A percentile compares a stretch with the other conserved stretches of the same genome.
Evolutionary conservation across 2,329 filamentous ascomycete species (phyloP).

Genomic region (Peltaster fructicola): DNA sequence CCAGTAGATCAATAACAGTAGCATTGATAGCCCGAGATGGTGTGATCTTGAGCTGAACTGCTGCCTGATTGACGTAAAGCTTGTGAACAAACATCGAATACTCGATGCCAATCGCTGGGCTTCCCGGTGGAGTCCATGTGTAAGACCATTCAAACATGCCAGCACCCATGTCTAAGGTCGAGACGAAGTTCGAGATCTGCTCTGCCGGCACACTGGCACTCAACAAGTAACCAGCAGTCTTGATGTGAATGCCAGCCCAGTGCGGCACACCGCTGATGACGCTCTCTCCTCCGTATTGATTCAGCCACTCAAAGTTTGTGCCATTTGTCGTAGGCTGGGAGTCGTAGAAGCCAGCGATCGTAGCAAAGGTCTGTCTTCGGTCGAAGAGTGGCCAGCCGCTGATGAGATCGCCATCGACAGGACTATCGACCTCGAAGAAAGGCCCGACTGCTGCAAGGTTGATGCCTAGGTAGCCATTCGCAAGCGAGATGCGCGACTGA

Average conservation of each 20-base stretch:
- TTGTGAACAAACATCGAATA: slow-evolving; percentile 52
- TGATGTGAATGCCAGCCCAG: slow-evolving; percentile 43
- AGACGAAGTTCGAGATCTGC: slow-evolving; percentile 43
- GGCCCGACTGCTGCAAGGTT: slow-evolving; percentile 45
- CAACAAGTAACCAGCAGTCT: slow-evolving; percentile 36
- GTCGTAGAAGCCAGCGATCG: slow-evolving; percentile 50
- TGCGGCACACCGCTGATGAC: slow-evolving; percentile 56
- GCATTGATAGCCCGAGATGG: slow-evolving; percentile 35
- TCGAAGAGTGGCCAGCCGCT: slow-evolving; percentile 50
- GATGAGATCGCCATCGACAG: slow-evolving; percentile 36
- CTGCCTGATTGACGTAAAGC: slow-evolving; percentile 41
- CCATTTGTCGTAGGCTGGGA: slow-evolving; percentile 39
- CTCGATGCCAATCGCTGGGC: slow-evolving; percentile 37
- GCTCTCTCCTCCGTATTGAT: slow-evolving; percentile 52
- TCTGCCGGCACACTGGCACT: slow-evolving; percentile 41
- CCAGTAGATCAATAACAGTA: slow-evolving; percentile 47
- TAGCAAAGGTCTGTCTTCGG: slow-evolving; percentile 46
- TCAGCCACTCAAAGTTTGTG: slow-evolving; percentile 50
- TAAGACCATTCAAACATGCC: slow-evolving; percentile 48
- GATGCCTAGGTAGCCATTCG: slow-evolving; percentile 49
- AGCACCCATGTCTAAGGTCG: slow-evolving; percentile 44
- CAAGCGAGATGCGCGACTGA: slow-evolving; percentile 41
- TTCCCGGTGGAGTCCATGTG: slow-evolving; percentile 41
- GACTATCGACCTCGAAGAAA: slow-evolving; percentile 42
- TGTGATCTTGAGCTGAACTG: slow-evolving; percentile 42